Conservation (phyloP, 352 stramenopile species). For the Stramenopiles sp. region DNA sequence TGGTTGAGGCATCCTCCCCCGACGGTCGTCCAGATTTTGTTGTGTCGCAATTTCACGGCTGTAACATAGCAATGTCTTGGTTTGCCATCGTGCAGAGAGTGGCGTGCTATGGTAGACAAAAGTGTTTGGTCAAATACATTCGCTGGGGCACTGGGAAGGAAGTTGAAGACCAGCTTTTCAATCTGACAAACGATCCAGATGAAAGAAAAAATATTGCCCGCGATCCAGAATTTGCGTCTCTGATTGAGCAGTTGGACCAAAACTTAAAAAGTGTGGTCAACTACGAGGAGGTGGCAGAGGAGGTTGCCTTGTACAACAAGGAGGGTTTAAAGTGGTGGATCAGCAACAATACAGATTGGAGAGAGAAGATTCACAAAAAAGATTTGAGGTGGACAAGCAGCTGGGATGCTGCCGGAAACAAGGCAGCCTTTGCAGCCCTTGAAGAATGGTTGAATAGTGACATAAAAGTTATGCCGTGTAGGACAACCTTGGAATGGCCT, state of each 20-base stretch:
- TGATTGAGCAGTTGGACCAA: no score
- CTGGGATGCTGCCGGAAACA: no score
- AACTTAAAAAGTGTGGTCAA: conserved; percentile 17
- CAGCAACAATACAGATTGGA: neutral
- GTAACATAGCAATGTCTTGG: conserved; percentile 21
- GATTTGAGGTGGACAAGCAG: no score
- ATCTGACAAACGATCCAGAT: conserved; percentile 8
- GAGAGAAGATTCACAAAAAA: conserved; percentile 15
- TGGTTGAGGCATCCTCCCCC: conserved; percentile 11
- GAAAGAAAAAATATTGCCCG: conserved; percentile 13
- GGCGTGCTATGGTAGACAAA: no score
- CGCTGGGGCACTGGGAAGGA: conserved; percentile 19
- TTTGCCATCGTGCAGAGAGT: conserved; percentile 17
- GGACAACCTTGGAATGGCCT: no score
- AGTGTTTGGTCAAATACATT: no score
- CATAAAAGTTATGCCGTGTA: no score
- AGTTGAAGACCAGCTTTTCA: conserved; percentile 16
- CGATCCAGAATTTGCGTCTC: no score
- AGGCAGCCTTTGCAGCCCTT: no score
- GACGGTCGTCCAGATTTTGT: conserved; percentile 10
- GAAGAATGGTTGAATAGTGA: no score
- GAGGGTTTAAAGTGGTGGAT: conserved; percentile 18
- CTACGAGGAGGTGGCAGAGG: conserved; percentile 16
- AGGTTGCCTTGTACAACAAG: conserved; percentile 20
- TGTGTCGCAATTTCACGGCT: conserved; percentile 21